Evolutionary conservation across 2,329 filamentous ascomycete genomes (phyloP), one percentile per base, ranked within the genome.

Genomic region (Pseudogymnoascus destructans): DNA sequence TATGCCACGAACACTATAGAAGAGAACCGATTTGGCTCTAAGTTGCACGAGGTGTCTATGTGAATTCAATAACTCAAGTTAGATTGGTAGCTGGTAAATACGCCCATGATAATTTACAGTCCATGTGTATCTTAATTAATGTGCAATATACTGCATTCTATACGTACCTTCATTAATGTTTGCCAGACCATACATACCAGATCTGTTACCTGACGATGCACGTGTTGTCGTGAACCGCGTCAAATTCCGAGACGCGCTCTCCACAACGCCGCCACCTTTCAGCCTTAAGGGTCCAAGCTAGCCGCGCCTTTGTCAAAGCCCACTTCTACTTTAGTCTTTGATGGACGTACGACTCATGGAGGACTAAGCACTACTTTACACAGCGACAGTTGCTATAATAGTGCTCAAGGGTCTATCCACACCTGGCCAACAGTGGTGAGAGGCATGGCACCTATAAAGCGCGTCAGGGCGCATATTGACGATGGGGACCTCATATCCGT

Each of bases 171-270:
- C 15, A 52, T 52, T 25, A 30, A 8, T 30, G 46, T 52, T 52
- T 49, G 13, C 3, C 4, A 10, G 25, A 23, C 8, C 46, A 52
- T 30, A 13, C 21, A 46, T 46, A 25, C 13, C n/a, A 52, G 19
- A 32, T 52, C 15, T n/a, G 25, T 17, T 17, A n/a, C 10, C 13
- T 27, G 42, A 27, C 5, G 3, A 21, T 17, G 46, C 46, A 52
- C 46, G 46, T 52, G 46, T 19, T 52, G 46, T 52, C 46, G 46
- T 32, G 46, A 52, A 52, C 46, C 46, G 46, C 46, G 46, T 52
- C 46, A 52, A 52, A 52, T 32, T 52, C 46, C 25, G 3, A 52
- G 46, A 52, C 46, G 46, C 46, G 46, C 46, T 52, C 15, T 30
- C 46, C 40, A 10, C 19, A 30, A 52, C 46, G 32, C 30, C 46